Percentiles rank a stretch among this genome's conserved stretches.
Evolutionary conservation across 2,329 filamentous ascomycete genomes (phyloP).

Genomic region (Colletotrichum eremochloae): DNA sequence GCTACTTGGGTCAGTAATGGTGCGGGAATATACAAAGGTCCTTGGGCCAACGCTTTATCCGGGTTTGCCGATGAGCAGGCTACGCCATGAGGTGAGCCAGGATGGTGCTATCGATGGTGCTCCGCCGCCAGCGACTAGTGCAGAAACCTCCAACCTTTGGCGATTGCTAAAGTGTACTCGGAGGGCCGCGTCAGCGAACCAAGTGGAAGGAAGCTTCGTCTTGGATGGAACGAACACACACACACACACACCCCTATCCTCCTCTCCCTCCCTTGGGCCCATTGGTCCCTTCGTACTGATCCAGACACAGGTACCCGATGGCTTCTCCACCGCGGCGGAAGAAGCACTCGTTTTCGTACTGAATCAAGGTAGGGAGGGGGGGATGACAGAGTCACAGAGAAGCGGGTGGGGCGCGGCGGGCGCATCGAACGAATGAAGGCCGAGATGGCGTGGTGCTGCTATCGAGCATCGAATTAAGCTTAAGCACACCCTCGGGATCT

Average conservation of each 20-base stretch:
- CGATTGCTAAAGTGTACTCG: constrained; percentile 3
- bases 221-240: background rate
- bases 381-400: constrained; percentile 3
- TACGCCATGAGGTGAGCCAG: constrained; percentile 36
- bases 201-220: constrained; percentile 13
- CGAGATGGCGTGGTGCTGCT: constrained; percentile 36
- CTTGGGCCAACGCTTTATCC: constrained; percentile 15
- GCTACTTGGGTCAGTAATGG: background rate
- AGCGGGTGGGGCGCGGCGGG: constrained; percentile 15
- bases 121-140: constrained; percentile 30
- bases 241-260: background rate
- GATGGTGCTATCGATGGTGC: constrained; percentile 38
- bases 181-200: constrained; percentile 39
- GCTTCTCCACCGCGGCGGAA: constrained; percentile 25
- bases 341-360: constrained; percentile 35
- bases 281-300: background rate
- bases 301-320: constrained; percentile 19
- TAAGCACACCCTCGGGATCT: constrained; percentile 41
- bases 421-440: constrained; percentile 35
- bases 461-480: constrained; percentile 42
- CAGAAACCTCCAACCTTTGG: constrained; percentile 16
- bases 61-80: constrained; percentile 34
- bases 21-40: constrained; percentile 9
- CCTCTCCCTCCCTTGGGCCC: background rate
- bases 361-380: constrained; percentile 24